Percentiles rank a stretch among this genome's conserved stretches.
phyloP scores from a whole-genome alignment of 257 asterid species.

The Jaltomata sinuosa region DNA sequence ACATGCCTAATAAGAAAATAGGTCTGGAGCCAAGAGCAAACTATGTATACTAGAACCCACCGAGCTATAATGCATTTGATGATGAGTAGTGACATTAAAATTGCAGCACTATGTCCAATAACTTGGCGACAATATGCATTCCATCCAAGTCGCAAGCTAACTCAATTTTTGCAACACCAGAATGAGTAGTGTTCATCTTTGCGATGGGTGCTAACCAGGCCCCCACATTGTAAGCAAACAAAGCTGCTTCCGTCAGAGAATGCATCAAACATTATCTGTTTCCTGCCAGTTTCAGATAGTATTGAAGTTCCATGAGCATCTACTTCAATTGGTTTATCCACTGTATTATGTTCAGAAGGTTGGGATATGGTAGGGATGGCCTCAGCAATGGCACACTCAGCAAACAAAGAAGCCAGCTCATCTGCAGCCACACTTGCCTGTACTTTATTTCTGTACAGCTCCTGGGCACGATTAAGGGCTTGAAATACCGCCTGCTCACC shows the following conservation, averaged over 20 bases:
- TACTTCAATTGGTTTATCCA: constrained; percentile 21
- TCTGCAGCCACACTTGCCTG: constrained; percentile 72
- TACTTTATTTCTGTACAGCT: constrained; percentile 50
- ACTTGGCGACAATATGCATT: neutral
- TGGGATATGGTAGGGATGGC: constrained; percentile 45
- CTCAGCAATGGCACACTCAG: constrained; percentile 92
- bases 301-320: constrained; percentile 57
- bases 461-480: constrained; percentile 66
- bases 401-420: constrained; percentile 77
- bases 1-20: neutral
- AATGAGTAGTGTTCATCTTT: constrained; percentile 73
- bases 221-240: constrained; percentile 83
- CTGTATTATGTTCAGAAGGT: constrained; percentile 16
- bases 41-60: neutral
- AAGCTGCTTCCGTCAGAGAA: constrained; percentile 94
- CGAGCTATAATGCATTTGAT: neutral
- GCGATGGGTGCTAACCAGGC: constrained; percentile 73
- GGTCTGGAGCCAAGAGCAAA: neutral
- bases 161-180: constrained; percentile 79
- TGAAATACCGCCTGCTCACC: constrained; percentile 70
- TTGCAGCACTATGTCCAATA: neutral
- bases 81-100: neutral
- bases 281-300: constrained; percentile 74
- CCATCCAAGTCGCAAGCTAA: neutral
- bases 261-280: constrained; percentile 71